Evolutionary conservation across 768 basidiomycete genomes (phyloP).

Genomic region (Macrolepiota fuliginosa): DNA sequence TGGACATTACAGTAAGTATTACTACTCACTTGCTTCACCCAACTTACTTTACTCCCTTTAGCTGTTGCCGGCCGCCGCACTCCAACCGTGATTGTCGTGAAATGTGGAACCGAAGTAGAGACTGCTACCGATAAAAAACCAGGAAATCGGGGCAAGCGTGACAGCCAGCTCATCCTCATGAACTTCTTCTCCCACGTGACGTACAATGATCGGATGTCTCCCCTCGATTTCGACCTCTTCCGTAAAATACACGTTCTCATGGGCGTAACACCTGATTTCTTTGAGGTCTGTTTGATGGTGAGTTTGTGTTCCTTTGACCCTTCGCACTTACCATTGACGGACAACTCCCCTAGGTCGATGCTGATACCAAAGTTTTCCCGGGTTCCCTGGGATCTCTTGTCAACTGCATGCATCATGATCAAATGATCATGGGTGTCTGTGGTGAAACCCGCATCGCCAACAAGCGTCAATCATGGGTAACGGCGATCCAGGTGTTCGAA

Average conservation of each 20-base stretch:
- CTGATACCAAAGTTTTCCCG: slow-evolving; percentile 94
- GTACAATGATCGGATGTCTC: slow-evolving; percentile 98
- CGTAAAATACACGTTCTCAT: slow-evolving; percentile 93
- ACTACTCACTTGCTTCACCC: background rate
- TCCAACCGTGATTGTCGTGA: slow-evolving; percentile 91
- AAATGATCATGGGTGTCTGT: slow-evolving; percentile 98
- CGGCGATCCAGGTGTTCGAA: slow-evolving; percentile 96
- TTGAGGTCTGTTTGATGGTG: slow-evolving; percentile 97
- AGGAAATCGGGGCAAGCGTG: slow-evolving; percentile 97
- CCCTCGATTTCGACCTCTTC: slow-evolving; percentile 97
- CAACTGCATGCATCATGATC: slow-evolving; percentile 98
- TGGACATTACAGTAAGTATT: slow-evolving; percentile 91
- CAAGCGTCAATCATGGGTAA: slow-evolving; percentile 98
- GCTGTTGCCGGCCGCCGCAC: slow-evolving; percentile 87
- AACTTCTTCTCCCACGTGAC: slow-evolving; percentile 99
- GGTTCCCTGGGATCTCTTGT: slow-evolving; percentile 89
- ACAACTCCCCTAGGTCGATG: slow-evolving; percentile 79
- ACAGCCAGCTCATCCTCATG: slow-evolving; percentile 98
- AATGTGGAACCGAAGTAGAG: slow-evolving; percentile 91
- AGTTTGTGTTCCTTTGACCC: slow-evolving; percentile 24
- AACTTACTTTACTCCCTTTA: slow-evolving; percentile 23
- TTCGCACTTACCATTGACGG: background rate
- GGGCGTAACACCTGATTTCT: slow-evolving; percentile 99
- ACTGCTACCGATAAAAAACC: slow-evolving; percentile 85
- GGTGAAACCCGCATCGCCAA: slow-evolving; percentile 99